These are phyloP conservation scores for Cercospora sp. DNA, from an alignment of 2,329 filamentous ascomycete genomes.

Conservation along the genomic window DNA sequence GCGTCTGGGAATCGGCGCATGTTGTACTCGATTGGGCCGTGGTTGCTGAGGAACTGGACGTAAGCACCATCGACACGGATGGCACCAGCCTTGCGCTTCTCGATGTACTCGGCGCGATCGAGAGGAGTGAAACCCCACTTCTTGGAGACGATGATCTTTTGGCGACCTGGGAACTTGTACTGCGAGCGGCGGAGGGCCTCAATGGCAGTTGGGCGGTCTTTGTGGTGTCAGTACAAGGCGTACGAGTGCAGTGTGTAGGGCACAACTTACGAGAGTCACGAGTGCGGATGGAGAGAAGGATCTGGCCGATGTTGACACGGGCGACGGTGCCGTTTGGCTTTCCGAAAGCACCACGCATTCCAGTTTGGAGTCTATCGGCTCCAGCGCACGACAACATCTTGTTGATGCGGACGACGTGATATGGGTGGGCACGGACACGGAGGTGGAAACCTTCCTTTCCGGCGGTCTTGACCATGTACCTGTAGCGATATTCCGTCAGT, in stretches of 20 bases:
- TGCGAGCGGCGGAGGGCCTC: conserved; percentile 98
- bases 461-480: conserved; percentile 67
- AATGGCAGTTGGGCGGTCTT: conserved; percentile 86
- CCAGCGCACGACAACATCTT: conserved; percentile 99
- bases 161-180: conserved; percentile 99
- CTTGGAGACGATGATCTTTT: conserved; percentile 99
- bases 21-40: conserved; percentile 83
- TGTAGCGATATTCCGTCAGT: conserved; percentile 31
- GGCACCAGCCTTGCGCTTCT: conserved; percentile 88
- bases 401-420: conserved; percentile 99
- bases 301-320: conserved; percentile 99
- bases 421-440: conserved; percentile 86
- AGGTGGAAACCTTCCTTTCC: conserved; percentile 73
- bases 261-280: conserved; percentile 76
- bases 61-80: conserved; percentile 98
- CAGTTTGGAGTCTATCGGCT: conserved; percentile 99
- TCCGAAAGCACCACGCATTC: conserved; percentile 99
- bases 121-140: conserved; percentile 99
- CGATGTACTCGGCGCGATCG: conserved; percentile 93
- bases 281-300: conserved; percentile 94
- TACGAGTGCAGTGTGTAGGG: not conserved
- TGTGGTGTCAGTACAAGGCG: conserved; percentile 21
- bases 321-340: conserved; percentile 99
- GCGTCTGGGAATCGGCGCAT: conserved; percentile 93
- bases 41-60: conserved; percentile 97